Conservation (phyloP, 1,284 basidiomycete genomes). For the Volvariella volvacea region DNA sequence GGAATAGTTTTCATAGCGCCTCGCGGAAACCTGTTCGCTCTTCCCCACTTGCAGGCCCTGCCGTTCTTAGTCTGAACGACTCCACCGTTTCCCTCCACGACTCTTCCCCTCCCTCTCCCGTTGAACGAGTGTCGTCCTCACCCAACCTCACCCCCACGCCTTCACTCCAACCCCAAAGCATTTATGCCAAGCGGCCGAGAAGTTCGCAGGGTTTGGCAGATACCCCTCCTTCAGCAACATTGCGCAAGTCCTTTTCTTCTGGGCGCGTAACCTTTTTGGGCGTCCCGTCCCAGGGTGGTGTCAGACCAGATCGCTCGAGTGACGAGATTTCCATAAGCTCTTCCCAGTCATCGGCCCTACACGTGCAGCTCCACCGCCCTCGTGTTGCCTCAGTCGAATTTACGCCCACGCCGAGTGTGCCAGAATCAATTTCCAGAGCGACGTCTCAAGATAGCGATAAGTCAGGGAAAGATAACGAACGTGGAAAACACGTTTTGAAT, state of each 20-base stretch:
- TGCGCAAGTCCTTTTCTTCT: neutral
- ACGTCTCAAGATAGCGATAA: neutral
- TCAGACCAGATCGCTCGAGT: no score
- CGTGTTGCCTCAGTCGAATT: neutral
- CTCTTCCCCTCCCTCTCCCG: neutral
- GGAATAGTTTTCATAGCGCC: neutral
- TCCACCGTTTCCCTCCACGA: neutral
- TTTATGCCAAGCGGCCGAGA: neutral
- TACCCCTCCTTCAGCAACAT: neutral
- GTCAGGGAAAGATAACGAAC: neutral
- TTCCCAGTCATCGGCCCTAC: no score
- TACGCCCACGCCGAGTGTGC: neutral
- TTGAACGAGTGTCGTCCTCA: neutral
- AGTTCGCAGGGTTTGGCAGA: neutral
- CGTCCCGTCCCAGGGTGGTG: no score
- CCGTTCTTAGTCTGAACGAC: neutral
- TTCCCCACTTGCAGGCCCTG: neutral
- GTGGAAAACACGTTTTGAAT: neutral
- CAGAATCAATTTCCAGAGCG: neutral
- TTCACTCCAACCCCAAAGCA: neutral
- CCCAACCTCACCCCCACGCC: neutral
- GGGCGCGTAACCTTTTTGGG: no score
- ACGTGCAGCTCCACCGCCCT: no score
- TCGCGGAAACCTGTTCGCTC: neutral
- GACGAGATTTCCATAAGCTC: no score